phyloP scores from a whole-genome alignment of 495 filamentous ascomycete species.

The Neurospora sp. region DNA sequence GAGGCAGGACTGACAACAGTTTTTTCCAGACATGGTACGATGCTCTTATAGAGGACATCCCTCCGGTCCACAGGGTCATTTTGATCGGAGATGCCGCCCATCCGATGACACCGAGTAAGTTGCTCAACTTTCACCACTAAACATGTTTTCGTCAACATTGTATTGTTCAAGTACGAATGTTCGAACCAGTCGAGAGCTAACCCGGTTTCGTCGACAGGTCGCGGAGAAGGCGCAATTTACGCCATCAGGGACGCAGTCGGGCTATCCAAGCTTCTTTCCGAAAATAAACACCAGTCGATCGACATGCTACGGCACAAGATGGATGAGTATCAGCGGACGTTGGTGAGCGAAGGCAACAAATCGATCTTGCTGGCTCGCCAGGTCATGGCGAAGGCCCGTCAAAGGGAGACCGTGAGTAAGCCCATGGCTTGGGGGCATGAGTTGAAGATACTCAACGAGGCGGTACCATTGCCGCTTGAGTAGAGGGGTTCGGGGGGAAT shows the following conservation, averaged over 20 bases:
- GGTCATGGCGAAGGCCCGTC: not conserved
- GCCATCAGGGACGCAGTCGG: slow-evolving; percentile 22
- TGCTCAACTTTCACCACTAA: not conserved
- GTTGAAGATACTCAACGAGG: not conserved
- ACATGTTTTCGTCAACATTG: not conserved
- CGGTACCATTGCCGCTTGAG: slow-evolving; percentile 1
- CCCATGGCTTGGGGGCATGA: slow-evolving; percentile 9
- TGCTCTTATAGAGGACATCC: slow-evolving; percentile 9
- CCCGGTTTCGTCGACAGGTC: slow-evolving; percentile 8
- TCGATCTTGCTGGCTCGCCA: not conserved
- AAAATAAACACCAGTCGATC: slow-evolving; percentile 6
- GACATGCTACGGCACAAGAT: not conserved
- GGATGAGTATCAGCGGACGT: slow-evolving; percentile 11
- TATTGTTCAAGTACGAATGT: not conserved
- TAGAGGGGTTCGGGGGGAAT: not conserved
- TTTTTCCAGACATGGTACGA: slow-evolving; percentile 5
- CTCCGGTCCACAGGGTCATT: slow-evolving; percentile 32
- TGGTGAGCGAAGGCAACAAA: slow-evolving; percentile 9
- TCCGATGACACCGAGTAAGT: slow-evolving; percentile 50
- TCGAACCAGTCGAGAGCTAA: not conserved
- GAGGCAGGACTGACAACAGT: not conserved
- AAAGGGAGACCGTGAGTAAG: not conserved
- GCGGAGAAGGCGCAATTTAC: slow-evolving; percentile 26
- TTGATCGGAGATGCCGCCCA: slow-evolving; percentile 50
- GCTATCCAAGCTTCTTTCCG: slow-evolving; percentile 9